Evolutionary conservation across 495 filamentous ascomycete genomes (phyloP), one percentile per base, ranked within the genome.

Genomic region (Podospora pseudopauciseta): DNA sequence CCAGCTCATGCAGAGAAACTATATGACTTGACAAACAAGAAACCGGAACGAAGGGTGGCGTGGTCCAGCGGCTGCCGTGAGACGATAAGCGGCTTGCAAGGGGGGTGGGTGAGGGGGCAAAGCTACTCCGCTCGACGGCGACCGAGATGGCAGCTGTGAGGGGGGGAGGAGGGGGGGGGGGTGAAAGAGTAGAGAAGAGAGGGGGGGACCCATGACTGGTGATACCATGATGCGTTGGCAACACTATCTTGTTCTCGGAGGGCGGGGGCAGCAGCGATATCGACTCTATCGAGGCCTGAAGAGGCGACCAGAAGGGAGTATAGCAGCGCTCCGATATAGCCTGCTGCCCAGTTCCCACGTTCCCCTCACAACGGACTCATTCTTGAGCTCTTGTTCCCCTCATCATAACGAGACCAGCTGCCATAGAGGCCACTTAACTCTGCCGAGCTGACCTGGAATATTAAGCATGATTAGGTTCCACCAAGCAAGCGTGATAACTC

Each of bases 201-300:
- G 20, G 34, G 63, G 44, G 32, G 34, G 61, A 44, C 59, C 69
- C 69, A 59, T 69, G 64, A 30, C 56, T 44, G 67, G 66, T 70
- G 73, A 65, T 67, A 72, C 70, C 70, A 71, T 74, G 70, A 74
- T 74, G 73, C 64, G 71, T 26, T 75, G 75, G 75, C 71, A 74
- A 65, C 66, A 64, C 63, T 68, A 68, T 73, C 62, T 64, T 59
- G 54, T 67, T 67, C 66, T 66, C 69, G 23, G 23, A 72, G 69
- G 66, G 66, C 20, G 39, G 56, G 53, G 58, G 30, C 26, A 65
- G 64, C 60, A 64, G 62, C 55, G 19, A 55, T 19, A 18, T 59
- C 18, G 18, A 61, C 58, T 70, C 34, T 18, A 32, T 53, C 32
- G 60, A 60, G 64, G 64, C 68, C 66, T 30, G 64, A 49, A 67